Base-by-base conservation (phyloP, 805 yeast genomes). In the Candida silvicultrix region DNA sequence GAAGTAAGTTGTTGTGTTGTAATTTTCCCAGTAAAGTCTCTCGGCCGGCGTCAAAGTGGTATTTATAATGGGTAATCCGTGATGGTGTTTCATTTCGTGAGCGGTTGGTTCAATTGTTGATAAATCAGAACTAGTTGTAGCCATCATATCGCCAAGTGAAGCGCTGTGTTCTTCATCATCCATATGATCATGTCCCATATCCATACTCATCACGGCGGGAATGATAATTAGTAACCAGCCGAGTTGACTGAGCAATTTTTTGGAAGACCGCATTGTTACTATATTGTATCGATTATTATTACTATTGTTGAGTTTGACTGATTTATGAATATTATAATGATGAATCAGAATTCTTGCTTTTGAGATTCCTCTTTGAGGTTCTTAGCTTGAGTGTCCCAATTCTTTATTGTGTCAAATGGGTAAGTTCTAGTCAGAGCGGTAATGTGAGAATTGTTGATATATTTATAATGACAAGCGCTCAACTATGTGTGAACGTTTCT, bases 1-100 rank as follows among this genome's bases (percentile, higher is more conserved):
- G 66, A 87, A 80, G 62, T 74, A 89, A 3, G 88, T 81, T 2
- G 92, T 83, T 14, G 95, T 80, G 58, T 85, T 80, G 65, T 89
- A 90, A 22, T 65, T 60, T 42, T 80, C 81, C 97, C 97, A 90
- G 64, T 75, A 90, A 23, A 73, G 60, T 45, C 80, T 68, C 63
- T 89, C 96, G 40, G 80, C 85, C 0, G 90, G 83, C 16, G 81
- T 73, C 42, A 90, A 71, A 18, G 77, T 58, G 2, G 85, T 83
- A 48, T 74, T 60, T 40, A 89, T 69, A 38, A 90, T 86, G 1
- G 95, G 90, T 52, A 77, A 57, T 0, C 95, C 95, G 58, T 88
- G 96, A 42, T 64, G 60, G 57, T 79, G 73, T 29, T 53, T 59
- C 5, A 52, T 56, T 45, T 71, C 77, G 57, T 78, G 80, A 0